These are phyloP conservation scores for Aureobasidium sp. DNA, from an alignment of 2,329 filamentous ascomycete species.

Conservation along the genomic window DNA sequence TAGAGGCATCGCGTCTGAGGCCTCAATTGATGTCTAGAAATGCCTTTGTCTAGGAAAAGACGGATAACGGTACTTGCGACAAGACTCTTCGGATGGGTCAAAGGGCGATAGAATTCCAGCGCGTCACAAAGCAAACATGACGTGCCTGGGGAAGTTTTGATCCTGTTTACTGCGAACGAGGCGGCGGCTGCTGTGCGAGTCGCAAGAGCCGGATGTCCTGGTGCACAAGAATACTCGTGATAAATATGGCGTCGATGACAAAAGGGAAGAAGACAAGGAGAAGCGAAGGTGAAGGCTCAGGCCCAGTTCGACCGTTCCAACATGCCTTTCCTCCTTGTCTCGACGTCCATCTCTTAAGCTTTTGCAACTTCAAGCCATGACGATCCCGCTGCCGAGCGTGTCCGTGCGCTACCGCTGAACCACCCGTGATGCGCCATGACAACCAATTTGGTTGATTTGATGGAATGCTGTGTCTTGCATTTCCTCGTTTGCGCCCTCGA, in stretches of 20 bases:
- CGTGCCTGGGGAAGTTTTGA: conserved; percentile 1
- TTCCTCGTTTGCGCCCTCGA: neutral
- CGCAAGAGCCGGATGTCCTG: neutral
- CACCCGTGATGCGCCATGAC: neutral
- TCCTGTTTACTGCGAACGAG: neutral
- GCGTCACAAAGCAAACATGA: conserved; percentile 11
- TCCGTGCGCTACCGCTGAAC: neutral
- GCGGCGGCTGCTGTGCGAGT: neutral
- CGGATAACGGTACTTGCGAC: neutral
- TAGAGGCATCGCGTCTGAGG: conserved; percentile 19
- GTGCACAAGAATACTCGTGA: neutral
- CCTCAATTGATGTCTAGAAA: neutral
- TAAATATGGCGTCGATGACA: neutral
- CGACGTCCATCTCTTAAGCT: conserved; percentile 4
- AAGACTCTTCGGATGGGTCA: neutral
- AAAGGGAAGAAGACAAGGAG: neutral
- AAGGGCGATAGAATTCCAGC: neutral
- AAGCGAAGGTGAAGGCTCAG: neutral
- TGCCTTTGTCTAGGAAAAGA: conserved; percentile 13
- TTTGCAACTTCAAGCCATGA: conserved; percentile 1
- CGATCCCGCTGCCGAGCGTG: neutral
- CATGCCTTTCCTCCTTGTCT: conserved; percentile 1
- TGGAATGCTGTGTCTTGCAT: neutral
- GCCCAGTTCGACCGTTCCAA: neutral
- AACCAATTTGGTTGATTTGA: neutral